Evolutionary conservation across 495 filamentous ascomycete species (phyloP), one percentile per base, ranked within the genome.

Genomic region (Cenococcum geophilum): DNA sequence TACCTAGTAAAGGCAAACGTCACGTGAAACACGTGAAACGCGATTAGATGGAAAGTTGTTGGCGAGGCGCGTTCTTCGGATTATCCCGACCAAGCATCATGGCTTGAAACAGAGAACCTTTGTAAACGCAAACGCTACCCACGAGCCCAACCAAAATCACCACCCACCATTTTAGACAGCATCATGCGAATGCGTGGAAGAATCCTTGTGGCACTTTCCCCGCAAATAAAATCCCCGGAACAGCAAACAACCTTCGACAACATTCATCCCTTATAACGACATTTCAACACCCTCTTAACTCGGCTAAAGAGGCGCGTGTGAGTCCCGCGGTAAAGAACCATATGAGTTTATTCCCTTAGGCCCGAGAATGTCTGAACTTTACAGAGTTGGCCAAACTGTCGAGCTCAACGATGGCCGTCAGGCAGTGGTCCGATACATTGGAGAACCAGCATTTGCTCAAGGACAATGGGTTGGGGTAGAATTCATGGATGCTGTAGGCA

Each of bases 381-480:
- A 45, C 65, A 68, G 71, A 40, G 59, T 77, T 47, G 86, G 84
- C 63, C 79, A 85, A 70, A 79, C 79, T 40, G 82, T 95, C 73
- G 79, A 80, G 72, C 81, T 93, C 57, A 80, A 75, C 71, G 87
- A 95, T 71, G 89, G 89, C 69, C 87, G 86, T 63, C 79, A 79
- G 57, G 93, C 79, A 66, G 84, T 80, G 60, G 80, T 97, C 48
- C 88, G 89, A 67, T 98, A 86, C 72, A 74, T 89, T 61, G 93
- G 93, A 63, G 77, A 79, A 48, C 89, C 92, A 25, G 75, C 81
- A 61, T 96, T 97, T 73, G 83, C 89, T 35, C 70, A 73, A 3
- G 95, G 91, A 57, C 86, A 89, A 27, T 98, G 92, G 90, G 77
- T 96, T 55, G 93, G 93, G 55, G 80, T 97, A 49, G 92, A 96